These are phyloP conservation scores for Pelargonium exstipulatum DNA, from an alignment of 441 rosid species.

Conservation along the genomic window DNA sequence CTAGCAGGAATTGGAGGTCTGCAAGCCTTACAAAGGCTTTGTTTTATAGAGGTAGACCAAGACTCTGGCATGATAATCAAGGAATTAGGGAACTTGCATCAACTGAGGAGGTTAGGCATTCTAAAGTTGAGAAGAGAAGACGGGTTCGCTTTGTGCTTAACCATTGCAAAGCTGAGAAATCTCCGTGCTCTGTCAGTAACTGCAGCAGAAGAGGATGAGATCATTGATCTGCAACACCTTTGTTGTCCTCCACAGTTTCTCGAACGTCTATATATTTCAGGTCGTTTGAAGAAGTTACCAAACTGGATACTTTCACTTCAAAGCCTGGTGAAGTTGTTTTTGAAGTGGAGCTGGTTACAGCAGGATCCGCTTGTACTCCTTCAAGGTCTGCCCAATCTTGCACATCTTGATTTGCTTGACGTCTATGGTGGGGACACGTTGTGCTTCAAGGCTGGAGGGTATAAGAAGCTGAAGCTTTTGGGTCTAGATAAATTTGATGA, in stretches of 20 bases:
- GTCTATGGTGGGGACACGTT: slow-evolving; percentile 30
- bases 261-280: slow-evolving; percentile 32
- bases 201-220: slow-evolving; percentile 22
- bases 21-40: slow-evolving; percentile 34
- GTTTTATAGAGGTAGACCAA: slow-evolving; percentile 29
- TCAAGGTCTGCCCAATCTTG: slow-evolving; percentile 28
- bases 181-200: slow-evolving; percentile 30
- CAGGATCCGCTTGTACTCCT: slow-evolving; percentile 32
- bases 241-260: slow-evolving; percentile 28
- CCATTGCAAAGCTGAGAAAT: slow-evolving; percentile 27
- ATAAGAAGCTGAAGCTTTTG: slow-evolving; percentile 31
- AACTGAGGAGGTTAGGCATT: slow-evolving; percentile 36
- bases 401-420: slow-evolving; percentile 33
- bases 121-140: slow-evolving; percentile 30
- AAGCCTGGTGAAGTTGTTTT: slow-evolving; percentile 27
- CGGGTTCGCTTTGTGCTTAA: slow-evolving; percentile 30
- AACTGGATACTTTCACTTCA: slow-evolving; percentile 29
- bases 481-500: slow-evolving; percentile 34
- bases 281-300: slow-evolving; percentile 30
- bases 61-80: slow-evolving; percentile 8
- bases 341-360: slow-evolving; percentile 34
- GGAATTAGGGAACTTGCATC: slow-evolving; percentile 31
- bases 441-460: slow-evolving; percentile 29
- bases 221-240: slow-evolving; percentile 25
- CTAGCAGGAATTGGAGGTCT: slow-evolving; percentile 30